Evolutionary conservation across 2,329 filamentous ascomycete species (phyloP), one percentile per base, ranked within the genome.

Genomic region (Claviceps sp.): DNA sequence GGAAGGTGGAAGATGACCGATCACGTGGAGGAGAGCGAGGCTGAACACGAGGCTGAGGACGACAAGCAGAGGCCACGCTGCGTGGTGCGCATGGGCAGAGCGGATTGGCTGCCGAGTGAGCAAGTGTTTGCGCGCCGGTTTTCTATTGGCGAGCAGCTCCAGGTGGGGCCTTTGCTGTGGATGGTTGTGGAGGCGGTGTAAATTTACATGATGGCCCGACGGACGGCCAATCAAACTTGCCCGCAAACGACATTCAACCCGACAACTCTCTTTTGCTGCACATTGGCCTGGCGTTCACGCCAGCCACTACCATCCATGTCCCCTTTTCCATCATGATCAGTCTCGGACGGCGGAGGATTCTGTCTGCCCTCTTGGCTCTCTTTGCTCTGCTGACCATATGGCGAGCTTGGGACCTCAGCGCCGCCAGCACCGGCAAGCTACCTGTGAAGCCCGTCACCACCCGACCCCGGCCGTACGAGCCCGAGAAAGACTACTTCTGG

Each of bases 1-100:
- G 80, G 83, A 69, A 68, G 78, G 50, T 82, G 79, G 79, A 68
- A 71, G 55, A 53, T 23, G 17, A 3, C n/a, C 14, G n/a, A 20
- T 9, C 8, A 13, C 3, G 40, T 22, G 40, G n/a, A 11, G 40
- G 40, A 11, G n/a, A 17, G 13, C 14, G 40, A 13, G 20, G 40
- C 26, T 29, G 26, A 8, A 29, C 2, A 29, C 26, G 26, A 29
- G 40, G n/a, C 4, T n/a, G 40, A 9, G 7, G 17, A 22, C 14
- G 40, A 13, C 9, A 13, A 44, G 20, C 9, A 23, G 17, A 44
- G 20, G 42, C 34, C 47, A 55, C 11, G 59, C 53, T 2, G 59
- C 58, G 16, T 74, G 71, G 59, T 65, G n/a, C 62, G 59, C 20
- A 58, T 70, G 39, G 72, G 72, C n/a, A 44, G 17, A 13, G 23